Evolutionary conservation across 805 yeast species (phyloP).

Genomic region (Metahyphopichia silvanorum): DNA sequence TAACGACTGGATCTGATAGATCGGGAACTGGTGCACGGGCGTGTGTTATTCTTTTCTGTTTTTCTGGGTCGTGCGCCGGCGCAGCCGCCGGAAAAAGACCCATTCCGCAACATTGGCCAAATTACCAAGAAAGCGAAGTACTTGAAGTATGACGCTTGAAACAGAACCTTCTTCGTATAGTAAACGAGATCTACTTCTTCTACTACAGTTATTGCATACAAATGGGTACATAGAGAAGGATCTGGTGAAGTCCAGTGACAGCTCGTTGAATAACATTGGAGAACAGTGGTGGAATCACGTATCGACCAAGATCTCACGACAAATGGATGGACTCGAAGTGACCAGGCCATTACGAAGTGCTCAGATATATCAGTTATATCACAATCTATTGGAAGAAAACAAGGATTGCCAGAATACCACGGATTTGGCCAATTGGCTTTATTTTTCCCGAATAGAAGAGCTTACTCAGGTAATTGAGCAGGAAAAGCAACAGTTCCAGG

Average conservation of each 20-base stretch:
- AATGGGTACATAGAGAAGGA: conserved; percentile 24
- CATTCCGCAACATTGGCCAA: no score
- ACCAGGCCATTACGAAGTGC: conserved; percentile 12
- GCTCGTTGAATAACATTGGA: conserved; percentile 18
- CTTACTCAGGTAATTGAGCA: conserved; percentile 21
- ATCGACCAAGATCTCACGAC: conserved; percentile 20
- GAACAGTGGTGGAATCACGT: conserved; percentile 28
- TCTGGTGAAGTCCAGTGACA: conserved; percentile 9
- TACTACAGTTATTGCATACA: conserved; percentile 36
- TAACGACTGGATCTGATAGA: no score
- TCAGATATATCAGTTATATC: conserved; percentile 22
- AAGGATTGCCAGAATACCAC: conserved; percentile 29
- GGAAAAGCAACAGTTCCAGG: conserved; percentile 22
- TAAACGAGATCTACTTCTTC: conserved; percentile 31
- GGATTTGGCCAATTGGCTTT: conserved; percentile 35
- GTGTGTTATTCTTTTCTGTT: no score
- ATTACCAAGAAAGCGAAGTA: no score
- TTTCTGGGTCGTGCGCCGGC: no score
- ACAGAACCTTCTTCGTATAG: no score
- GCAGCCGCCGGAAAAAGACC: no score
- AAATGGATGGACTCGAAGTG: conserved; percentile 12
- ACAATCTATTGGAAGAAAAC: conserved; percentile 21
- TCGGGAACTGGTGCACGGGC: no score
- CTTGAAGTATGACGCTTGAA: no score
- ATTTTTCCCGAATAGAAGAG: conserved; percentile 29